Conservation (phyloP, 2,329 filamentous ascomycete species). For the Fusarium sp. region DNA sequence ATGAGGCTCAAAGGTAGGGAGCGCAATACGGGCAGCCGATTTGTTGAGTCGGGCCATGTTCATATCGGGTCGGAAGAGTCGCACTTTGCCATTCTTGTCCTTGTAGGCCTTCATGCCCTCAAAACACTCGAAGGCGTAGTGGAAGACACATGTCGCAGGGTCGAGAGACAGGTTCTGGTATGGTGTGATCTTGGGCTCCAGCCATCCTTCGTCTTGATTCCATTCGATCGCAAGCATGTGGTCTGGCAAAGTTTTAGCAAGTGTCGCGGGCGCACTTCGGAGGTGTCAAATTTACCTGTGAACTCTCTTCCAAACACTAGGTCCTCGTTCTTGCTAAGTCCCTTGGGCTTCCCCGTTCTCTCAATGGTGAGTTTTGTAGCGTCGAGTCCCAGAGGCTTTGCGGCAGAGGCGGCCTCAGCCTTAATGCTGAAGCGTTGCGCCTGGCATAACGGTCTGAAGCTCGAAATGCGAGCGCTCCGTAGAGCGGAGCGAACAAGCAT, state of each 20-base stretch:
- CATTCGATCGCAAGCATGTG: constrained; percentile 98
- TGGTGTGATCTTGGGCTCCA: constrained; percentile 82
- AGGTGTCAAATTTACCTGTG: constrained; percentile 70
- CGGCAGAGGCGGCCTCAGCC: constrained; percentile 59
- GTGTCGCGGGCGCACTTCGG: background rate
- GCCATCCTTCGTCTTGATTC: constrained; percentile 87
- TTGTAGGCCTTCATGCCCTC: constrained; percentile 99
- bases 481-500: constrained; percentile 49
- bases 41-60: constrained; percentile 97
- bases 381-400: constrained; percentile 76
- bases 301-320: constrained; percentile 92
- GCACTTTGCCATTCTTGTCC: constrained; percentile 79
- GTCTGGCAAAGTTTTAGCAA: constrained; percentile 65
- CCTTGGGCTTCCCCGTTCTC: constrained; percentile 80
- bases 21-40: constrained; percentile 88
- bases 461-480: constrained; percentile 54
- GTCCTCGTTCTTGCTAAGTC: constrained; percentile 77
- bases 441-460: constrained; percentile 49
- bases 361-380: constrained; percentile 79
- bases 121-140: constrained; percentile 98
- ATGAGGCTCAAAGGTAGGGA: constrained; percentile 83
- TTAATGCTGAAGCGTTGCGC: constrained; percentile 63
- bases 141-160: constrained; percentile 95
- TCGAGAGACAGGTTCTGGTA: constrained; percentile 98
- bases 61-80: constrained; percentile 92